Conservation (phyloP, 257 asterid genomes). For the Fraxinus americana region DNA sequence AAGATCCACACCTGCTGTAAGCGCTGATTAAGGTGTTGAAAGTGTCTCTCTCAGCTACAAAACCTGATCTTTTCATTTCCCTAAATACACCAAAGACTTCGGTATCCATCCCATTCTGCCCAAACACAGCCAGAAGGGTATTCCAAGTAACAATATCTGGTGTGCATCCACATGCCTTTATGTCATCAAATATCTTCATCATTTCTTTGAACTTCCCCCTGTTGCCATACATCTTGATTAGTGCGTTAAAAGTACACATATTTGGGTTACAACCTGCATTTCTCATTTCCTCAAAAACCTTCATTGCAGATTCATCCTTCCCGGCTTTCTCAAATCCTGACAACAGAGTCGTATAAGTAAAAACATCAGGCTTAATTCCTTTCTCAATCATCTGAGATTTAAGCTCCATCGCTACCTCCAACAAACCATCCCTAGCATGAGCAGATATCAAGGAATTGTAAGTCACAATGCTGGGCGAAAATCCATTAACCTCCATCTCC, state of each 20-base stretch:
- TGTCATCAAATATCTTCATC: conserved; percentile 87
- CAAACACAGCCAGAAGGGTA: conserved; percentile 91
- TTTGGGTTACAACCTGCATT: conserved; percentile 71
- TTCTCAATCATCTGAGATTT: conserved; percentile 63
- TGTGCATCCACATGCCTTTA: conserved; percentile 66
- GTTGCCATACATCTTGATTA: conserved; percentile 86
- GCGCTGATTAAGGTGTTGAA: conserved; percentile 89
- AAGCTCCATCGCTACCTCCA: conserved; percentile 79
- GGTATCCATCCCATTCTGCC: conserved; percentile 85
- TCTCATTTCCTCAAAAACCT: conserved; percentile 75
- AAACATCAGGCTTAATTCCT: conserved; percentile 89
- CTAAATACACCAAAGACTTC: conserved; percentile 89
- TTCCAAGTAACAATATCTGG: conserved; percentile 96
- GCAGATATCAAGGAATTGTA: conserved; percentile 84
- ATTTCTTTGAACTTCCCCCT: conserved; percentile 80
- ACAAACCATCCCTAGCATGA: conserved; percentile 71
- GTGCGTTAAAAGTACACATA: conserved; percentile 89
- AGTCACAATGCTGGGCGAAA: conserved; percentile 69
- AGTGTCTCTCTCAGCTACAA: conserved; percentile 90
- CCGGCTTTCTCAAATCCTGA: conserved; percentile 97
- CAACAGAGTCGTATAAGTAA: conserved; percentile 81
- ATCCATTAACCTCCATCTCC: conserved; percentile 78
- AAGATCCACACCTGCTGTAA: conserved; percentile 85
- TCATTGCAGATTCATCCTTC: conserved; percentile 81
- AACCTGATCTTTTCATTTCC: conserved; percentile 93